Percentiles rank a stretch among this genome's conserved stretches.
Conservation (phyloP, 371 early-diverging fungal species). For the Amoeboaphelidium protococcarum region DNA sequence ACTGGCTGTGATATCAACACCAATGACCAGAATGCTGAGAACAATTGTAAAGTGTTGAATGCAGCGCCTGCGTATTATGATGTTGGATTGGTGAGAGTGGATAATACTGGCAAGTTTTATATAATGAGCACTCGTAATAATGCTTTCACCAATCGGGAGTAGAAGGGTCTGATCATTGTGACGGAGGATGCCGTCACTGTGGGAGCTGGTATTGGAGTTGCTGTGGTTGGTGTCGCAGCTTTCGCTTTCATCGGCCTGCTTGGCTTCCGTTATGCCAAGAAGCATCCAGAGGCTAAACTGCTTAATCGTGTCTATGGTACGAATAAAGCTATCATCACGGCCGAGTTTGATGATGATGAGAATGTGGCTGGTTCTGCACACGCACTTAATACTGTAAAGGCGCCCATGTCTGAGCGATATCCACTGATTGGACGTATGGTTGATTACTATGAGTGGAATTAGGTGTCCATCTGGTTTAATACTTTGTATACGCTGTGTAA, state of each 20-base stretch:
- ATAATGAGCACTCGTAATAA: constrained; percentile 10
- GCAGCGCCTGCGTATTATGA: constrained; percentile 5
- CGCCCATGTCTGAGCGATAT: background rate
- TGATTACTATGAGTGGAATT: constrained; percentile 8
- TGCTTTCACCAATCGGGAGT: constrained; percentile 11
- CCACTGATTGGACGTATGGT: background rate
- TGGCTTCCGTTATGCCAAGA: background rate
- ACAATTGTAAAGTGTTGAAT: constrained; percentile 5
- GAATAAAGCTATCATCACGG: background rate
- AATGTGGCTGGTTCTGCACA: background rate
- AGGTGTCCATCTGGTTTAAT: constrained; percentile 2
- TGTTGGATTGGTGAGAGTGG: constrained; percentile 5
- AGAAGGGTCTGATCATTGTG: constrained; percentile 7
- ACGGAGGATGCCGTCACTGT: background rate
- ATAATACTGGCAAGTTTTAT: constrained; percentile 6
- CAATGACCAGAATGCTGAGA: background rate
- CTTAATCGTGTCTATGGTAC: background rate
- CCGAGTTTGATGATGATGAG: background rate
- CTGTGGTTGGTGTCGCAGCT: constrained; percentile 2
- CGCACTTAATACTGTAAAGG: background rate
- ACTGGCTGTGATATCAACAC: constrained; percentile 1
- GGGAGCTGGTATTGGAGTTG: constrained; percentile 5
- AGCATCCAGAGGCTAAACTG: background rate
- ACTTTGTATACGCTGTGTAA: constrained; percentile 3
- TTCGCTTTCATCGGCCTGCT: background rate